Evolutionary conservation across 2,329 filamentous ascomycete genomes (phyloP).

Genomic region (Nannizziopsis barbatae): DNA sequence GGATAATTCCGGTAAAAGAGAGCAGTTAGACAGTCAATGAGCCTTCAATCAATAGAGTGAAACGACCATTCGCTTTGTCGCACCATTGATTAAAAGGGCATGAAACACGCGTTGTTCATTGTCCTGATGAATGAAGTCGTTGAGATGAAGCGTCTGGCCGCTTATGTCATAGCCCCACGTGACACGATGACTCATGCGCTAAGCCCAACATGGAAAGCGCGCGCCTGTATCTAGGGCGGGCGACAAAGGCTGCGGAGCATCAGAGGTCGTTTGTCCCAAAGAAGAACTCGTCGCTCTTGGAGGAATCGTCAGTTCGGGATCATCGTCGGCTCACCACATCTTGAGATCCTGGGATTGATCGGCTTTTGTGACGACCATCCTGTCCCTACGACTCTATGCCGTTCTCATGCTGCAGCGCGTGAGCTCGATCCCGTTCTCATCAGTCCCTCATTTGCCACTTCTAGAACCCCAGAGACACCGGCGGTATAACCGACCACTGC

Average conservation of each 20-base stretch:
- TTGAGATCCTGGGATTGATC: background rate
- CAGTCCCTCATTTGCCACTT: constrained; percentile 12
- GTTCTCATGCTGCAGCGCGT: constrained; percentile 10
- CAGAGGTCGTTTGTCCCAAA: constrained; percentile 1
- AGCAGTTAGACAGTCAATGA: no score
- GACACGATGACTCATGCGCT: constrained; percentile 4
- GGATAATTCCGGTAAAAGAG: no score
- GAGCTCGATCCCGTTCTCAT: constrained; percentile 2
- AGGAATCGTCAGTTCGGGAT: constrained; percentile 6
- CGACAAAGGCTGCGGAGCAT: constrained; percentile 2
- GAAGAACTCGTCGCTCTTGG: background rate
- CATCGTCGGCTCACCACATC: constrained; percentile 9
- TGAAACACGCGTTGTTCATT: background rate
- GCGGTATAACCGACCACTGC: constrained; percentile 9
- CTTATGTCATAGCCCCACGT: background rate
- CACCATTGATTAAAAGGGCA: constrained; percentile 3
- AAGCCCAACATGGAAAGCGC: background rate
- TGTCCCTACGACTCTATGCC: background rate
- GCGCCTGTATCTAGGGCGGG: constrained; percentile 4
- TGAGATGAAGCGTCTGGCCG: background rate
- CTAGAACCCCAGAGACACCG: constrained; percentile 8
- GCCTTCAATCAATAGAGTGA: background rate
- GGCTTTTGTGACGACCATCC: constrained; percentile 1
- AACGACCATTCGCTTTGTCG: constrained; percentile 22
- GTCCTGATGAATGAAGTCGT: background rate